phyloP scores from a whole-genome alignment of 305 asterid genomes.

The Fraxinus platypoda region DNA sequence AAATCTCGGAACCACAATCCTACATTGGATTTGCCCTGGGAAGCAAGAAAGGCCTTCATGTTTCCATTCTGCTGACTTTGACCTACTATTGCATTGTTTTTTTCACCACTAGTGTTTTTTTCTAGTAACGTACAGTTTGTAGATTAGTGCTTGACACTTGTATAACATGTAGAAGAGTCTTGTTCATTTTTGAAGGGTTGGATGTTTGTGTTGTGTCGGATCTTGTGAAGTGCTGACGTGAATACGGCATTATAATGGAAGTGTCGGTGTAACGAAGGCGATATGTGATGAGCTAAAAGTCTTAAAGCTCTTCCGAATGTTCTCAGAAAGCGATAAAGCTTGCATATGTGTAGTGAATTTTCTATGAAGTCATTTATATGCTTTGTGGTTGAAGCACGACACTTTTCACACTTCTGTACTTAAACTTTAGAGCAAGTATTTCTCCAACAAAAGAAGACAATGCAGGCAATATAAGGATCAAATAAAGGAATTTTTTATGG shows the following conservation, averaged over 20 bases:
- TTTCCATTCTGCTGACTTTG: background rate
- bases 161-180: background rate
- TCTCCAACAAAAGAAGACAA: background rate
- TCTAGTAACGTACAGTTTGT: background rate
- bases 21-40: background rate
- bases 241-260: background rate
- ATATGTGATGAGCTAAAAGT: background rate
- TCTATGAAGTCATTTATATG: background rate
- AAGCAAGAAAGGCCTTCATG: background rate
- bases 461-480: background rate
- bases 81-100: background rate
- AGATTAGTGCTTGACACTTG: background rate
- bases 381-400: background rate
- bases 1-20: background rate
- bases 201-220: background rate
- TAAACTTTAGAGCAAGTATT: background rate
- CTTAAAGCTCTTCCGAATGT: background rate
- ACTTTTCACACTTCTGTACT: background rate
- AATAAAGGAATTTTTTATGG: background rate
- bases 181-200: background rate
- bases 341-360: background rate
- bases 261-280: background rate
- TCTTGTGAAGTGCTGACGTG: background rate
- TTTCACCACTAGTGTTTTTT: background rate
- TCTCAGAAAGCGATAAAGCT: background rate